Conservation (phyloP, 176 grass and related monocot species). For the Lolium perenne region DNA sequence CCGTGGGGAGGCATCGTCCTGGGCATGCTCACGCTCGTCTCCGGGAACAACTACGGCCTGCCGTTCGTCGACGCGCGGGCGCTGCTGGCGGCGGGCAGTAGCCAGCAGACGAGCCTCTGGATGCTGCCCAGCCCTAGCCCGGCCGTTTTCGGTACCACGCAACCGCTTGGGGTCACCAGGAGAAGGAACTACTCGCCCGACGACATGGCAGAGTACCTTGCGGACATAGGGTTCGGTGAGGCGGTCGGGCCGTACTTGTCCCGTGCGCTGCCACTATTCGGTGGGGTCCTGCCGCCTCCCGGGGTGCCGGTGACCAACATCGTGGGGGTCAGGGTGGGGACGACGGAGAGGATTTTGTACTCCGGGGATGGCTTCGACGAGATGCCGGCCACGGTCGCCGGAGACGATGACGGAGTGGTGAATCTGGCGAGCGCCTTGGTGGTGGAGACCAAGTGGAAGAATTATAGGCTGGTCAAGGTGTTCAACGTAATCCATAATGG, state of each 20-base stretch:
- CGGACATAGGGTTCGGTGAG: constrained; percentile 38
- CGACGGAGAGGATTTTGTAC: constrained; percentile 44
- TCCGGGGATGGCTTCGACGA: constrained; percentile 29
- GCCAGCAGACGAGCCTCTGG: constrained; percentile 53
- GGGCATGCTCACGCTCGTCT: constrained; percentile 34
- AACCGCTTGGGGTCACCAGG: constrained; percentile 34
- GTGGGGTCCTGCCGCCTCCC: constrained; percentile 5
- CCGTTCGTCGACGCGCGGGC: constrained; percentile 52
- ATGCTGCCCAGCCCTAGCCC: constrained; percentile 40
- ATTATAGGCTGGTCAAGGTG: not conserved
- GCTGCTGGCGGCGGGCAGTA: constrained; percentile 15
- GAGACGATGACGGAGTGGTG: not conserved
- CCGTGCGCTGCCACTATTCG: constrained; percentile 49
- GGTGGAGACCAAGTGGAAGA: not conserved
- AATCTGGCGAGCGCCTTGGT: not conserved
- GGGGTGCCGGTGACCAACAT: constrained; percentile 55
- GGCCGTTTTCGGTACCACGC: not conserved
- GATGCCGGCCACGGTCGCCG: not conserved
- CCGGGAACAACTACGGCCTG: constrained; percentile 48
- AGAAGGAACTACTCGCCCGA: constrained; percentile 35
- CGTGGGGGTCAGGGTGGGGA: constrained; percentile 50
- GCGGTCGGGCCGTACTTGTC: constrained; percentile 45
- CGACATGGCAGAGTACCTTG: constrained; percentile 45
- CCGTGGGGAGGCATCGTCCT: constrained; percentile 56
- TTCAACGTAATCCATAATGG: not conserved